These are phyloP conservation scores for Lactifluus echinatus DNA, from an alignment of 768 basidiomycete species.

Conservation along the genomic window DNA sequence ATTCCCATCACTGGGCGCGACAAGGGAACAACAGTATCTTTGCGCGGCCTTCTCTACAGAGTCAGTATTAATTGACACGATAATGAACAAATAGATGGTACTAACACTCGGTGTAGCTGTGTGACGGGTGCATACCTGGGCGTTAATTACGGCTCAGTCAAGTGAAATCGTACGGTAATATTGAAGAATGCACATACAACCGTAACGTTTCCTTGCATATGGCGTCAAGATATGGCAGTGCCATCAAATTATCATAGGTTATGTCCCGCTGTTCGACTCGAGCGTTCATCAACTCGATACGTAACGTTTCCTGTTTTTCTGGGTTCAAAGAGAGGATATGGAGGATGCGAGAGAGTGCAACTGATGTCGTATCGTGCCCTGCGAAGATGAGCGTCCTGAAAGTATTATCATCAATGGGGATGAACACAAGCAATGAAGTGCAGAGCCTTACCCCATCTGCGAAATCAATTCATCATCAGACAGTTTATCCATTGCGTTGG, in stretches of 20 bases:
- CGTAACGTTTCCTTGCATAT: slow-evolving; percentile 30
- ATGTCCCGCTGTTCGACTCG: slow-evolving; percentile 18
- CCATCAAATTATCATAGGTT: slow-evolving; percentile 29
- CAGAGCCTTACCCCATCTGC: slow-evolving; percentile 23
- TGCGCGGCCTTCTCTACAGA: slow-evolving; percentile 1
- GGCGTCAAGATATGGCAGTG: slow-evolving; percentile 33
- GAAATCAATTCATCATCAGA: slow-evolving; percentile 25
- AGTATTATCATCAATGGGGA: background rate
- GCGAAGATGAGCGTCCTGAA: slow-evolving; percentile 20
- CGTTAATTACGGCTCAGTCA: background rate
- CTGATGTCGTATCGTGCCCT: slow-evolving; percentile 22
- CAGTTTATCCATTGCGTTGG: slow-evolving; percentile 20
- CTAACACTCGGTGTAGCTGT: slow-evolving; percentile 19
- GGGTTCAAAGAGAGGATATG: slow-evolving; percentile 19
- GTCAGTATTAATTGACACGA: background rate
- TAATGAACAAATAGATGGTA: background rate
- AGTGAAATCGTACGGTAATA: background rate
- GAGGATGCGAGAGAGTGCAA: slow-evolving; percentile 19
- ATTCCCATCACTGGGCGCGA: slow-evolving; percentile 1
- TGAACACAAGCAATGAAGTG: background rate
- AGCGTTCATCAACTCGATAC: slow-evolving; percentile 16
- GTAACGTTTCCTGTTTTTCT: slow-evolving; percentile 14
- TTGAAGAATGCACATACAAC: slow-evolving; percentile 13
- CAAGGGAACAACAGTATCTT: slow-evolving; percentile 6
- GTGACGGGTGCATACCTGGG: slow-evolving; percentile 13